Evolutionary conservation across 1,284 basidiomycete species (phyloP), one percentile per base, ranked within the genome.

Genomic region (Rhodotorula sp.): DNA sequence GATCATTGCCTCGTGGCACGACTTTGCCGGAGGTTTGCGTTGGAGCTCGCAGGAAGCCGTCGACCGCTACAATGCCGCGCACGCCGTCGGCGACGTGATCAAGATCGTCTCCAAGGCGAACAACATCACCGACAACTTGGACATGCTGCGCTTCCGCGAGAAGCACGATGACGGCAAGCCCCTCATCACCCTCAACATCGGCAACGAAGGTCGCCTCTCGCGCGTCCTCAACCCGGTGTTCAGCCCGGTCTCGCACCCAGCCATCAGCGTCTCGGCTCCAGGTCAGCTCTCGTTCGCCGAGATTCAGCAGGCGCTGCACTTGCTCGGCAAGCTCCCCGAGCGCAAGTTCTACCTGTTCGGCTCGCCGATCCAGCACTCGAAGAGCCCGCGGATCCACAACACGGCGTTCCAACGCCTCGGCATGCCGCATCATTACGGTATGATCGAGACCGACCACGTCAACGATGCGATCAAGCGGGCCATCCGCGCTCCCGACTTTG

Each of bases 161-260:
- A 83, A 65, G 81, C 81, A 68, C 58, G 52, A 81, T 84, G 1
- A 81, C 82, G 45, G 81, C 85, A 60, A 90, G 80, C 94, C 94
- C 2, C 84, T 98, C 74, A 87, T 99, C 70, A 93, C 93, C 3
- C 90, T 98, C 84, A 98, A 98, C 82, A 95, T 97, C 89, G 93
- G 94, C 28, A 80, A 86, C 14, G 85, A 87, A 50, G 97, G 97
- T 8, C 94, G 97, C 81, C 85, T 97, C 76, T 93, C 93, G 14
- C 86, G 97, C 28, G 87, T 97, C 67, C 84, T 97, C 68, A 97
- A 97, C 81, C 83, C 85, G 5, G 90, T 90, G 6, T 87, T 99
- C 72, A 93, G 89, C 58, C 95, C 95, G 5, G 87, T 98, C 57
- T 93, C 94, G 0, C 95, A 99, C 81, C 87, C 90, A 0, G 83